Evolutionary conservation across 192 early-diverging fungal species (phyloP), one percentile per base, ranked within the genome.

Genomic region (Chytriomyces sp.): DNA sequence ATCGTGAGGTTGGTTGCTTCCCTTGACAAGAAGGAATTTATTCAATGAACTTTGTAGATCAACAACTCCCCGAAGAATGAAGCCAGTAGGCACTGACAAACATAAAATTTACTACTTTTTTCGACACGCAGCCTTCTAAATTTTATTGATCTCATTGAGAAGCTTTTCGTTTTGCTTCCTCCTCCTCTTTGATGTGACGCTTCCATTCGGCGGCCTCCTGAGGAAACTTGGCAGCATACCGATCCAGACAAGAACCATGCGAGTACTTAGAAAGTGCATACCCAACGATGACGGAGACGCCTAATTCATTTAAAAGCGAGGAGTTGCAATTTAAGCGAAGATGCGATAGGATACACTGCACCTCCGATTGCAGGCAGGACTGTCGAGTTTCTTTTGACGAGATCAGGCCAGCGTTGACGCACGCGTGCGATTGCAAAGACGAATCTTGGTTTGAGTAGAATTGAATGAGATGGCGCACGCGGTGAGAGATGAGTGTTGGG

Each of bases 141-240:
- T 12, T 58, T 58, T 58, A 58, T 58, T 58, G 56, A 32, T 32
- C 14, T 26, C 26, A 32, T 58, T 3, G 31, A 58, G 19, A 28
- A 22, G 12, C 12, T 14, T 32, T 30, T 12, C 56, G 19, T 14
- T 32, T 26, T 58, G 14, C 28, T 52, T 56, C 49, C 28, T 32
- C 34, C 34, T 54, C 36, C 30, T 68, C 66, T 56, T 68, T 68
- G 33, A 53, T 37, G 4, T 22, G 32, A 25, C n/a, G 56, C 19
- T 68, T 36, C 66, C 66, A 68, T n/a, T 54, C 66, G 0, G 44
- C 52, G 0, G 66, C 66, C 28, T 68, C 66, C 2, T 17, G 28
- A 36, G 66, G 66, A 56, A 68, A 68, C 66, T 68, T 68, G 19
- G 54, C 52, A 5, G 52, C 66, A 36, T 68, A 68, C 36, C 66